Evolutionary conservation across 1,139 yeast species (phyloP), one percentile per base, ranked within the genome.

Genomic region (Hansenula sp.): DNA sequence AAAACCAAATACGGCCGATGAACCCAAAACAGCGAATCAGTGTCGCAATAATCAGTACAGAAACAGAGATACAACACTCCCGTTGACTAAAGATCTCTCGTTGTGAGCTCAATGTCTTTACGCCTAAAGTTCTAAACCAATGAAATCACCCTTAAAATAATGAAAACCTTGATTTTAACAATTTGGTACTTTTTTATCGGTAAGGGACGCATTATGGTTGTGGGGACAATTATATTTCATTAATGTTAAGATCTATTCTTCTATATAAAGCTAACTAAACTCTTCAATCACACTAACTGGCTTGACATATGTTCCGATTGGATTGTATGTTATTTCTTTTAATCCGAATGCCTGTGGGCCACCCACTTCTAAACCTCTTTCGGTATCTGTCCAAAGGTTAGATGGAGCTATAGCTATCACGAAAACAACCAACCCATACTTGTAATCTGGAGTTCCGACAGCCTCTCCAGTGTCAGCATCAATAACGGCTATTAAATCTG

Each of bases 401-500:
- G 61, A 53, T 26, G 75, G 70, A 1, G 75, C 60, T 41, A 71
- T 60, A 4, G 57, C 72, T 11, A 71, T 39, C 1, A 71, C 75
- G 47, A 59, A 55, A 7, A 71, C 76, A 33, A 60, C 44, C 22
- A 71, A 46, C 2, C 76, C 75, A 48, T 71, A 71, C 34, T 70
- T 58, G 51, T 68, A 71, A 36, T 71, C 75, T 12, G 71, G 73
- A 3, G 74, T 69, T 4, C 77, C 76, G 13, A 71, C 62, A 5
- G 73, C 75, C 42, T 68, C 72, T 22, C 76, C 77, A 10, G 59
- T 47, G 32, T 66, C 68, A 3, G 62, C 53, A 46, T 71, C 73
- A 34, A 67, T 52, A 2, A 72, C 71, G 6, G 73, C 57, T 40
- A 71, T 69, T 40, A 72, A 50, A 47, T 72, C 77, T 3, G 77